A percentile compares a stretch with the other conserved stretches of the same genome.
These are phyloP conservation scores for Talaromyces ruber DNA, from an alignment of 495 filamentous ascomycete genomes.

Conservation along the genomic window DNA sequence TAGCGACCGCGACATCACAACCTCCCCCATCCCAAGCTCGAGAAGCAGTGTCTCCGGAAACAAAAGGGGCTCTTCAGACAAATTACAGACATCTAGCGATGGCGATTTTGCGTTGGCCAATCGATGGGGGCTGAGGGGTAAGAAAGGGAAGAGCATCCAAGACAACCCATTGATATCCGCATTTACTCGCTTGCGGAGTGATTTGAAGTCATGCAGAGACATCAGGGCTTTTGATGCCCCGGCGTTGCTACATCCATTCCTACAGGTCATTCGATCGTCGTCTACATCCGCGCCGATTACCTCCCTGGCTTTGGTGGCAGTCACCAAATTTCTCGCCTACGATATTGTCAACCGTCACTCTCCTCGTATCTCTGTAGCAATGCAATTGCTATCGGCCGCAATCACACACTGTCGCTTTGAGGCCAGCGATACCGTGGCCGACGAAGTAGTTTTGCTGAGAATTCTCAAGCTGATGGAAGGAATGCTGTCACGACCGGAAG, in stretches of 20 bases:
- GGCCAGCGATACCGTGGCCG: slow-evolving; percentile 85
- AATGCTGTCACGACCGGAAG: slow-evolving; percentile 89
- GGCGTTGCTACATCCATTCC: slow-evolving; percentile 84
- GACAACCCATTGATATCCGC: slow-evolving; percentile 96
- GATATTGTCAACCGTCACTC: slow-evolving; percentile 77
- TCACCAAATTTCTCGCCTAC: slow-evolving; percentile 95
- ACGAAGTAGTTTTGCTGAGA: slow-evolving; percentile 87
- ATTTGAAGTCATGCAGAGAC: slow-evolving; percentile 89
- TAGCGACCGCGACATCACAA: slow-evolving; percentile 27
- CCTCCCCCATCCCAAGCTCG: slow-evolving; percentile 28
- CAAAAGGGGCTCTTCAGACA: background rate
- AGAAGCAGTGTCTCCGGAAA: slow-evolving; percentile 17
- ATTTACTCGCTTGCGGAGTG: slow-evolving; percentile 81
- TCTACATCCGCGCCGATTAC: slow-evolving; percentile 95
- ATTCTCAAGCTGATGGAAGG: slow-evolving; percentile 97
- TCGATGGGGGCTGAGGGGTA: slow-evolving; percentile 85
- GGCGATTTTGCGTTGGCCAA: slow-evolving; percentile 49
- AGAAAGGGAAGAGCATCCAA: slow-evolving; percentile 97
- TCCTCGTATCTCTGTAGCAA: slow-evolving; percentile 76
- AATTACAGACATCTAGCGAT: slow-evolving; percentile 17
- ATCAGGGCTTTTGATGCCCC: slow-evolving; percentile 86
- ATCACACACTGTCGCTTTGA: slow-evolving; percentile 98
- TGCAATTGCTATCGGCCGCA: slow-evolving; percentile 90
- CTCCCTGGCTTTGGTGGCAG: slow-evolving; percentile 85
- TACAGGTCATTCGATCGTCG: slow-evolving; percentile 94